phyloP scores from a whole-genome alignment of 129 eudicot species.

The Tagetes erecta region DNA sequence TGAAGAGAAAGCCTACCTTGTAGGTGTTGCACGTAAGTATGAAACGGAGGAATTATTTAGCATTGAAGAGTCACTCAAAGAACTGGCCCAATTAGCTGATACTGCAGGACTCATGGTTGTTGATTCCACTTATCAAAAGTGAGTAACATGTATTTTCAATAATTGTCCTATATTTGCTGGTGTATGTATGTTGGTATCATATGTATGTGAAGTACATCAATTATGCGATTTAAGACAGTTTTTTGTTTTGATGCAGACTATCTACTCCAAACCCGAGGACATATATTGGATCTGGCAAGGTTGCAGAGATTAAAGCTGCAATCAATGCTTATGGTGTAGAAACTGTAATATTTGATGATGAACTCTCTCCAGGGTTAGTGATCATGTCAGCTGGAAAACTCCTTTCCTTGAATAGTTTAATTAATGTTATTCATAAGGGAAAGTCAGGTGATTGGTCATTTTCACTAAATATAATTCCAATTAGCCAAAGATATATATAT shows the following conservation, averaged over 20 bases:
- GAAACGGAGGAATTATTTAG: slow-evolving; percentile 53
- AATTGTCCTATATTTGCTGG: slow-evolving; percentile 1
- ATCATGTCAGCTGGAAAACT: slow-evolving; percentile 7
- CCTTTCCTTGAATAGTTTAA: not conserved
- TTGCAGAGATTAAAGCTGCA: slow-evolving; percentile 83
- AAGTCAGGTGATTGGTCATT: not conserved
- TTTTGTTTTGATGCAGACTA: slow-evolving; percentile 52
- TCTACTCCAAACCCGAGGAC: slow-evolving; percentile 75
- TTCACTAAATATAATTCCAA: not conserved
- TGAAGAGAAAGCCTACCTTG: slow-evolving; percentile 93
- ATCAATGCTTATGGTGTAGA: slow-evolving; percentile 74
- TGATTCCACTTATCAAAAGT: slow-evolving; percentile 94
- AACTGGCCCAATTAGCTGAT: slow-evolving; percentile 91
- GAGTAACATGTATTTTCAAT: slow-evolving; percentile 27
- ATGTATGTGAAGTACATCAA: slow-evolving; percentile 5
- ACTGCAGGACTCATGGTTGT: slow-evolving; percentile 91
- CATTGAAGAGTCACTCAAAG: slow-evolving; percentile 88
- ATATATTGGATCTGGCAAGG: slow-evolving; percentile 95
- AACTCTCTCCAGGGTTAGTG: slow-evolving; percentile 96
- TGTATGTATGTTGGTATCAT: slow-evolving; percentile 5
- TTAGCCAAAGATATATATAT: not conserved
- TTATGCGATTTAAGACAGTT: slow-evolving; percentile 9
- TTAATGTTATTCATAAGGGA: not conserved
- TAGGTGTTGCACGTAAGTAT: slow-evolving; percentile 84
- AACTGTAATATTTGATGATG: slow-evolving; percentile 95